These are phyloP conservation scores for Hyphodiscus sp. DNA, from an alignment of 2,329 filamentous ascomycete genomes.

Conservation along the genomic window DNA sequence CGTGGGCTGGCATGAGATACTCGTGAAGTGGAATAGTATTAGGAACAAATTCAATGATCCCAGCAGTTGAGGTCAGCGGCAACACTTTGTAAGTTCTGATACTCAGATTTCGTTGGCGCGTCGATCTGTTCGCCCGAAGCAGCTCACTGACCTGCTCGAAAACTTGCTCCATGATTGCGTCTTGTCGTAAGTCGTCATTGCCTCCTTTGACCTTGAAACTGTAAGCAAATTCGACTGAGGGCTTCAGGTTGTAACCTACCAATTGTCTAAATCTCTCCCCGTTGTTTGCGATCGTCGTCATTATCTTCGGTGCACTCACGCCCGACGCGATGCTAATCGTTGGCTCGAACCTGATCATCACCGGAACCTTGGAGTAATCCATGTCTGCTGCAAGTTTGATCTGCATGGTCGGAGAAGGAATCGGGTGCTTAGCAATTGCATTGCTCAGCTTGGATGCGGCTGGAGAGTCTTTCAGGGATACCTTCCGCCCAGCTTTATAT, in stretches of 20 bases:
- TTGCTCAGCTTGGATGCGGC: slow-evolving; percentile 58
- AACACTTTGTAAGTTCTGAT: slow-evolving; percentile 97
- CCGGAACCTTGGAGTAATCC: slow-evolving; percentile 71
- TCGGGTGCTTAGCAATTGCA: slow-evolving; percentile 55
- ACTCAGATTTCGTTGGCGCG: slow-evolving; percentile 78
- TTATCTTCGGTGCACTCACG: slow-evolving; percentile 87
- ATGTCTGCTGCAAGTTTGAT: slow-evolving; percentile 66
- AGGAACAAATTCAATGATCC: slow-evolving; percentile 94
- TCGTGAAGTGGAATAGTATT: slow-evolving; percentile 90
- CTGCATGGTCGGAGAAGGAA: slow-evolving; percentile 86
- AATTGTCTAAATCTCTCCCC: slow-evolving; percentile 81
- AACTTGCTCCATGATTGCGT: slow-evolving; percentile 98
- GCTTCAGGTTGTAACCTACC: slow-evolving; percentile 37
- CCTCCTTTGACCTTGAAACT: slow-evolving; percentile 71
- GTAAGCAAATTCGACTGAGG: slow-evolving; percentile 16
- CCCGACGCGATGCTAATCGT: slow-evolving; percentile 82
- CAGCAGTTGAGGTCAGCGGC: slow-evolving; percentile 75
- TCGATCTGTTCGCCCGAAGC: slow-evolving; percentile 76
- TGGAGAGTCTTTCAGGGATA: slow-evolving; percentile 55
- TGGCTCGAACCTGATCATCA: slow-evolving; percentile 64
- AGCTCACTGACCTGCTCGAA: slow-evolving; percentile 93
- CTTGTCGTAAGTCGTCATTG: slow-evolving; percentile 91
- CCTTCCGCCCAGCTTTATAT: slow-evolving; percentile 61
- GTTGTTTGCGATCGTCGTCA: slow-evolving; percentile 73
- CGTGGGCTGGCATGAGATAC: slow-evolving; percentile 85